phyloP scores from a whole-genome alignment of 2,329 filamentous ascomycete genomes.

The Chaetomiaceae sp. region DNA sequence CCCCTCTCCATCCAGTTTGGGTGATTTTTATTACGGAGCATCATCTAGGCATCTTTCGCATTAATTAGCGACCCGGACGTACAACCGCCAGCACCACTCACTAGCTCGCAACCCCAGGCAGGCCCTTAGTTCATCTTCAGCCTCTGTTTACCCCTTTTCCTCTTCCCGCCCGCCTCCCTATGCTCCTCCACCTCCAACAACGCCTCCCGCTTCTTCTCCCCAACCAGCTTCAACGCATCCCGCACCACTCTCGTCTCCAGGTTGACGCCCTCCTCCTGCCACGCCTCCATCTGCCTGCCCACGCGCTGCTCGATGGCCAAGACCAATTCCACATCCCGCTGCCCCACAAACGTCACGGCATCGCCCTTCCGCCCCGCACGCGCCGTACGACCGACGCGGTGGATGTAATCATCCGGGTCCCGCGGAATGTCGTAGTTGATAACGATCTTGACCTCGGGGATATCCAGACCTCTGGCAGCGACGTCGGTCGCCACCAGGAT shows the following conservation, averaged over 20 bases:
- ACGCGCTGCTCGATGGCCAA: constrained; percentile 84
- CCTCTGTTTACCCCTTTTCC: constrained; percentile 59
- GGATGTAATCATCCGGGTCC: constrained; percentile 97
- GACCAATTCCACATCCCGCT: constrained; percentile 88
- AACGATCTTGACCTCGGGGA: constrained; percentile 84
- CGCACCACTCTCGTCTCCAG: constrained; percentile 84
- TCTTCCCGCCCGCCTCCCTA: constrained; percentile 84
- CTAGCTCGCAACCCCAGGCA: no score
- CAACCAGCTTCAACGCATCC: constrained; percentile 81
- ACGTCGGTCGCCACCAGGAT: constrained; percentile 95
- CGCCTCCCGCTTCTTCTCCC: constrained; percentile 94
- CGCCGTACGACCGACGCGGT: constrained; percentile 91
- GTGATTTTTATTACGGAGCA: no score
- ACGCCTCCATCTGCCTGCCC: constrained; percentile 73
- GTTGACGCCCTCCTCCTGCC: constrained; percentile 87
- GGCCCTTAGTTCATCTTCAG: constrained; percentile 32
- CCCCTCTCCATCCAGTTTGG: no score
- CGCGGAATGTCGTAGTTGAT: constrained; percentile 94
- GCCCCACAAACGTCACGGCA: constrained; percentile 82
- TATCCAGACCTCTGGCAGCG: constrained; percentile 89
- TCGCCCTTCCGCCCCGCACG: constrained; percentile 82
- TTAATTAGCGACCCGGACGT: no score
- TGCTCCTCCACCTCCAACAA: constrained; percentile 87
- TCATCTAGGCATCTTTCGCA: no score
- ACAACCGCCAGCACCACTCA: no score